phyloP scores from a whole-genome alignment of 495 filamentous ascomycete genomes.

The Rhizodiscina lignyota region DNA sequence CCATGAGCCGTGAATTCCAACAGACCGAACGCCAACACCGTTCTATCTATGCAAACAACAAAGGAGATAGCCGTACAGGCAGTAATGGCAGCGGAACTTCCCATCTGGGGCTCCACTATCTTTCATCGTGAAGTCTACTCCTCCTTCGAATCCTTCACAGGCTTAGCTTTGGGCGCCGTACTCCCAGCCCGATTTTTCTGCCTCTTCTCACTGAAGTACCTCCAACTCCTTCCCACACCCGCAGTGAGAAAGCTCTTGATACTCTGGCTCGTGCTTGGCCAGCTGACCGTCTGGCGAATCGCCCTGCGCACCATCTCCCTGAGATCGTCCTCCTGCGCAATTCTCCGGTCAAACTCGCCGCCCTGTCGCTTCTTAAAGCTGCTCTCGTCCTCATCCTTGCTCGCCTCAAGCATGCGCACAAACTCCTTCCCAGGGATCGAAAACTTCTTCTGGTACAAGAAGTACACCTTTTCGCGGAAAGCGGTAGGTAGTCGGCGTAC shows the following conservation, averaged over 20 bases:
- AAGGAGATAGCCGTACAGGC: too few species aligned
- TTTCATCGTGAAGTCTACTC: too few species aligned
- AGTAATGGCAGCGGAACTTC: too few species aligned
- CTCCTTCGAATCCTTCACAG: too few species aligned
- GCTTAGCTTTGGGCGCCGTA: too few species aligned
- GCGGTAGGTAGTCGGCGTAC: constrained; percentile 76
- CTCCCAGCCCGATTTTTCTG: constrained; percentile 35
- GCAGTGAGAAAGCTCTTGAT: constrained; percentile 66
- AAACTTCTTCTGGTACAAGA: constrained; percentile 82
- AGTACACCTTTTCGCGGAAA: constrained; percentile 82
- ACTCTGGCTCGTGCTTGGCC: constrained; percentile 77
- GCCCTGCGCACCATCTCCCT: constrained; percentile 47
- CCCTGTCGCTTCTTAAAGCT: constrained; percentile 59
- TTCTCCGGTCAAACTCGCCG: constrained; percentile 68
- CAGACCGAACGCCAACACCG: too few species aligned
- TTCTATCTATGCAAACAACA: too few species aligned
- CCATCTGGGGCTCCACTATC: too few species aligned
- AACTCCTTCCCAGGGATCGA: constrained; percentile 72
- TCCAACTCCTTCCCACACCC: constrained; percentile 47
- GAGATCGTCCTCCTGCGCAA: constrained; percentile 57
- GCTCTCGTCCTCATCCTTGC: constrained; percentile 47
- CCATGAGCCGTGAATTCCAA: too few species aligned
- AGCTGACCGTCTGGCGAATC: constrained; percentile 72
- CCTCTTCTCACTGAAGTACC: constrained; percentile 73
- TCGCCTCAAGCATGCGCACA: constrained; percentile 65